Conservation (phyloP, 768 basidiomycete genomes). For the Tylopilus sp. region DNA sequence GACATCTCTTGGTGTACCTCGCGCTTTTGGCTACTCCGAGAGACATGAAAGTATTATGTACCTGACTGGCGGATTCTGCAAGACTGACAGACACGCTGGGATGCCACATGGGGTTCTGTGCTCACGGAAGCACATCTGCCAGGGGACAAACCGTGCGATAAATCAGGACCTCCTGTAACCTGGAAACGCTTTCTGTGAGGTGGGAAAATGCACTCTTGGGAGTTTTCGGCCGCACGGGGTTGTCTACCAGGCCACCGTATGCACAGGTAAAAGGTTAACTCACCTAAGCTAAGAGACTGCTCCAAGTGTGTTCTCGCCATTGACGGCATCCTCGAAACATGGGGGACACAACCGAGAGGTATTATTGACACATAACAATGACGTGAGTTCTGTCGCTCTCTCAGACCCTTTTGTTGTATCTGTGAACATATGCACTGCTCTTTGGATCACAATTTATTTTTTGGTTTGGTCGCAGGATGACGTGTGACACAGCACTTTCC, state of each 20-base stretch:
- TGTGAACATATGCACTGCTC: slow-evolving; percentile 1
- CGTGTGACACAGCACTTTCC: not conserved
- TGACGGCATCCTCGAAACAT: not conserved
- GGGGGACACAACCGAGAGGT: too few relatives aligned
- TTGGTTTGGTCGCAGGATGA: slow-evolving; percentile 2
- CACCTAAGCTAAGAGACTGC: not conserved
- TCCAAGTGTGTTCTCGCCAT: not conserved
- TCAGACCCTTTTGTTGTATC: not conserved
- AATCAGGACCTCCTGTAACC: slow-evolving; percentile 7
- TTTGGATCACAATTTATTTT: not conserved
- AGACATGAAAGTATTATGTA: slow-evolving; percentile 3
- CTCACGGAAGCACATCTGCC: slow-evolving; percentile 1
- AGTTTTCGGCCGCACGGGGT: not conserved
- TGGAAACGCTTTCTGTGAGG: slow-evolving; percentile 9
- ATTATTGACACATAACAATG: not conserved
- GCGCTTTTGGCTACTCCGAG: not conserved
- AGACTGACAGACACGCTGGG: not conserved
- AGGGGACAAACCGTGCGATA: not conserved
- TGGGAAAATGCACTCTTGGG: slow-evolving; percentile 5
- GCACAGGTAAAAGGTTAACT: not conserved
- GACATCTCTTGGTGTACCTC: slow-evolving; percentile 9
- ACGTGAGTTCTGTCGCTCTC: not conserved
- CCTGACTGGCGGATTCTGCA: slow-evolving; percentile 4
- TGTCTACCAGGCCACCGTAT: not conserved
- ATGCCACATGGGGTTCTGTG: not conserved